These are phyloP conservation scores for Yamadazyma mexicana DNA, from an alignment of 1,139 yeast genomes.

Conservation along the genomic window DNA sequence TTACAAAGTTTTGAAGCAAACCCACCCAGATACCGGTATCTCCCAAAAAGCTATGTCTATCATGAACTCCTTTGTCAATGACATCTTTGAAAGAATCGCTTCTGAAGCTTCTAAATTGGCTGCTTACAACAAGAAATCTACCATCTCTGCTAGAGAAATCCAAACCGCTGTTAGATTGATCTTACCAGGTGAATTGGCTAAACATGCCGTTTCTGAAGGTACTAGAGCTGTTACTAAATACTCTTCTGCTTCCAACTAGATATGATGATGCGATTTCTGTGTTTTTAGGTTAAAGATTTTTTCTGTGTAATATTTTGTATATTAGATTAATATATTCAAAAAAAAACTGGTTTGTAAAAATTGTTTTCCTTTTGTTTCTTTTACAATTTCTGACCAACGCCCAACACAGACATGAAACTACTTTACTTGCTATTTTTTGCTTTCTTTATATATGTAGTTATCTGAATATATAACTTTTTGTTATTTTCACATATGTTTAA, in stretches of 20 bases:
- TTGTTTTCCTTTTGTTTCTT: no score
- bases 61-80: constrained; percentile 98
- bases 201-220: constrained; percentile 99
- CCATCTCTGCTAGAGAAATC: constrained; percentile 98
- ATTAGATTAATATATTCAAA: constrained; percentile 9
- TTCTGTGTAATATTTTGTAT: constrained; percentile 14
- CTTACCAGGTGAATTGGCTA: constrained; percentile 99
- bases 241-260: constrained; percentile 73
- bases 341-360: background rate
- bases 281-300: constrained; percentile 2
- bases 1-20: constrained; percentile 97
- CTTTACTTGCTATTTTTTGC: constrained; percentile 2
- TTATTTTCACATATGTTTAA: background rate
- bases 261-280: background rate
- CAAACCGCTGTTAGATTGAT: constrained; percentile 99
- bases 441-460: constrained; percentile 1
- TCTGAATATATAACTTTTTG: background rate
- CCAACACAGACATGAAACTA: constrained; percentile 2
- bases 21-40: constrained; percentile 99
- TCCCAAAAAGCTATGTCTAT: constrained; percentile 99
- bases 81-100: constrained; percentile 93
- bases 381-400: no score
- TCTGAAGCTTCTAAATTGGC: constrained; percentile 98
- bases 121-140: constrained; percentile 99
- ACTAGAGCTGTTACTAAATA: constrained; percentile 99